A percentile compares a stretch with the other conserved stretches of the same genome.
These are phyloP conservation scores for Cokeromyces recurvatus DNA, from an alignment of 371 early-diverging fungal genomes.

Conservation along the genomic window DNA sequence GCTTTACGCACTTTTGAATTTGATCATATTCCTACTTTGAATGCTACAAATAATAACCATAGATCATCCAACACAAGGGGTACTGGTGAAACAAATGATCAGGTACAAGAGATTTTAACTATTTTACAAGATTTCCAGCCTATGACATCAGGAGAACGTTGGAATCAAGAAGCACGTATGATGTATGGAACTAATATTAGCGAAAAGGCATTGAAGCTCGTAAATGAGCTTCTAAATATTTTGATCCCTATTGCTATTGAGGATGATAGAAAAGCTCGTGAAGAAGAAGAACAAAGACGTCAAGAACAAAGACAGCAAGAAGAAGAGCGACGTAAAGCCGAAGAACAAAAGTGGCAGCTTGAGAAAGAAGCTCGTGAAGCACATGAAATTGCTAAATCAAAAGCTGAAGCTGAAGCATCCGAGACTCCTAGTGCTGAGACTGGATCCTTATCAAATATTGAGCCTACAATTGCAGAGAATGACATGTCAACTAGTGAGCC, in stretches of 20 bases:
- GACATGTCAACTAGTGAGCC: conserved; percentile 36
- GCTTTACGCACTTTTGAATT: conserved; percentile 42
- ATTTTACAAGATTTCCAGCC: conserved; percentile 70
- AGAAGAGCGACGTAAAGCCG: conserved; percentile 46
- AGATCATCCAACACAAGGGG: not conserved
- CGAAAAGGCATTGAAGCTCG: conserved; percentile 57
- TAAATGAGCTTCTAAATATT: conserved; percentile 62
- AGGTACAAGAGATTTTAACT: conserved; percentile 40
- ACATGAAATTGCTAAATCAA: conserved; percentile 21
- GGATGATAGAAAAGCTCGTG: conserved; percentile 58
- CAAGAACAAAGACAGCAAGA: conserved; percentile 34
- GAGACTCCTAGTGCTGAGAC: conserved; percentile 11
- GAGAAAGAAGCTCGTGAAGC: conserved; percentile 22
- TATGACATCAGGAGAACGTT: conserved; percentile 74
- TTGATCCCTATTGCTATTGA: conserved; percentile 75
- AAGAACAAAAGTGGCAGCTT: conserved; percentile 48
- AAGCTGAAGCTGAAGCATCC: conserved; percentile 24
- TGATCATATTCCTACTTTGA: conserved; percentile 17
- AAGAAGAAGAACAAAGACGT: conserved; percentile 45
- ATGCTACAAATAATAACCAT: not conserved
- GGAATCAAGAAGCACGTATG: conserved; percentile 86
- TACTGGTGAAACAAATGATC: conserved; percentile 6
- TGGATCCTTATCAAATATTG: too few species aligned
- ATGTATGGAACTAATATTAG: conserved; percentile 62
- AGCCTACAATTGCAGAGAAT: conserved; percentile 19